Conservation (phyloP, 2,329 filamentous ascomycete genomes). For the Exophiala xenobiotica region DNA sequence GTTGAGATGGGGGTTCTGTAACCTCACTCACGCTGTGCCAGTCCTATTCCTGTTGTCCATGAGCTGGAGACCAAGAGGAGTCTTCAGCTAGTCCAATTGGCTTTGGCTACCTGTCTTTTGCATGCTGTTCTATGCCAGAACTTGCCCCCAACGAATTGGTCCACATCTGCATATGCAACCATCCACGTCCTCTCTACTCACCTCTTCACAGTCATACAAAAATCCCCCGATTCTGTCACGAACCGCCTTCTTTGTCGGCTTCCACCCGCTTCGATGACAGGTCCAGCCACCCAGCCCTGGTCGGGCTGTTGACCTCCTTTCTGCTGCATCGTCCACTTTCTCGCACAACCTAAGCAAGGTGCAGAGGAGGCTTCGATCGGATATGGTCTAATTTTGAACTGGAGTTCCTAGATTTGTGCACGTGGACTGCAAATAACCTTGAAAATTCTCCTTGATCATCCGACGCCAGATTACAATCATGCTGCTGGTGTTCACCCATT, state of each 20-base stretch:
- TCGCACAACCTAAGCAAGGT: conserved; percentile 8
- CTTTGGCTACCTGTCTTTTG: no score
- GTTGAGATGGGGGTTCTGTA: no score
- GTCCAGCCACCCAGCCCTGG: conserved; percentile 23
- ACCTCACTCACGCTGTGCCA: no score
- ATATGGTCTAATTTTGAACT: conserved; percentile 13
- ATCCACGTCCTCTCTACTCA: conserved; percentile 14
- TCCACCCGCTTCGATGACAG: conserved; percentile 30
- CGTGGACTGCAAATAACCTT: conserved; percentile 12
- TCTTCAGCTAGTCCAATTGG: no score
- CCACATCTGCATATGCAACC: conserved; percentile 15
- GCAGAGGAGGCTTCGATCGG: conserved; percentile 8
- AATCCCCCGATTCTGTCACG: conserved; percentile 32
- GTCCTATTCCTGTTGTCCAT: no score
- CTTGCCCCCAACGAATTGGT: not conserved
- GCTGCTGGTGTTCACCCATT: not conserved
- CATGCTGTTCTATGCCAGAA: not conserved
- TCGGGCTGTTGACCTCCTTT: conserved; percentile 15
- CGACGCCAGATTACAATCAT: not conserved
- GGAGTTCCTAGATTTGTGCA: not conserved
- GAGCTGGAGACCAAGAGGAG: no score
- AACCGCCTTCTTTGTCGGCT: conserved; percentile 25
- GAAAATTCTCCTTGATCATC: not conserved
- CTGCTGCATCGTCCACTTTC: conserved; percentile 3
- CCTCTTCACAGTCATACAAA: conserved; percentile 27